These are phyloP conservation scores for Podospora comata DNA, from an alignment of 495 filamentous ascomycete species.

Conservation along the genomic window DNA sequence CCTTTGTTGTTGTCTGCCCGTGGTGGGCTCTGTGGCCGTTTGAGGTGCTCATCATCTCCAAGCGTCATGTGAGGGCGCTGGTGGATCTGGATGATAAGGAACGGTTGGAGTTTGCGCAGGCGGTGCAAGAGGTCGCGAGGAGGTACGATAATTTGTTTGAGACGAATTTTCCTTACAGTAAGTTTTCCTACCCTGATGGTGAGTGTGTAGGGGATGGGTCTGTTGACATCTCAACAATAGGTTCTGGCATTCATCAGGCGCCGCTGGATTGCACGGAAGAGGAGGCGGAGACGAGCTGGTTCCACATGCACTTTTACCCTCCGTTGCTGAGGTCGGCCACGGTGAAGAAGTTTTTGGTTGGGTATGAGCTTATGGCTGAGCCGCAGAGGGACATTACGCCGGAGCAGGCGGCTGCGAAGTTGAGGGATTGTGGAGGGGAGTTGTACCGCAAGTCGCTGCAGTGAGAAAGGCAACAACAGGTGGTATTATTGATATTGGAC, in stretches of 20 bases:
- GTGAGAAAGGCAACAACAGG: conserved; percentile 14
- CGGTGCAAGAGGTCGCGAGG: conserved; percentile 78
- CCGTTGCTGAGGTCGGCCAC: conserved; percentile 88
- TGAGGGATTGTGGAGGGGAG: conserved; percentile 72
- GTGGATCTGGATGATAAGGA: conserved; percentile 74
- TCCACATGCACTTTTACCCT: conserved; percentile 97
- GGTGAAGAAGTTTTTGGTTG: conserved; percentile 92
- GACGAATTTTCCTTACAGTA: conserved; percentile 92
- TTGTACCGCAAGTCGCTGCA: conserved; percentile 73
- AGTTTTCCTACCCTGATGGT: conserved; percentile 14
- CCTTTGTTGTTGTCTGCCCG: conserved; percentile 81
- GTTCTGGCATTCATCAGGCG: conserved; percentile 87
- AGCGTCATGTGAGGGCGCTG: conserved; percentile 72
- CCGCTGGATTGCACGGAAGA: conserved; percentile 81
- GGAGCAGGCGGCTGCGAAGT: conserved; percentile 81
- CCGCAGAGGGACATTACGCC: conserved; percentile 97
- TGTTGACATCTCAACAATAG: conserved; percentile 26
- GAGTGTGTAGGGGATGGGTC: background rate
- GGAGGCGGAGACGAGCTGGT: conserved; percentile 79
- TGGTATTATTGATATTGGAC: conserved; percentile 21
- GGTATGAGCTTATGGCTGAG: conserved; percentile 94
- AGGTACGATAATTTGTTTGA: conserved; percentile 97
- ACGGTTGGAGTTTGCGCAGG: conserved; percentile 68
- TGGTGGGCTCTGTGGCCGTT: conserved; percentile 99
- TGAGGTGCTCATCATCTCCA: conserved; percentile 86